Conservation (phyloP, 306 rosid genomes). For the Gillenia trifoliata region DNA sequence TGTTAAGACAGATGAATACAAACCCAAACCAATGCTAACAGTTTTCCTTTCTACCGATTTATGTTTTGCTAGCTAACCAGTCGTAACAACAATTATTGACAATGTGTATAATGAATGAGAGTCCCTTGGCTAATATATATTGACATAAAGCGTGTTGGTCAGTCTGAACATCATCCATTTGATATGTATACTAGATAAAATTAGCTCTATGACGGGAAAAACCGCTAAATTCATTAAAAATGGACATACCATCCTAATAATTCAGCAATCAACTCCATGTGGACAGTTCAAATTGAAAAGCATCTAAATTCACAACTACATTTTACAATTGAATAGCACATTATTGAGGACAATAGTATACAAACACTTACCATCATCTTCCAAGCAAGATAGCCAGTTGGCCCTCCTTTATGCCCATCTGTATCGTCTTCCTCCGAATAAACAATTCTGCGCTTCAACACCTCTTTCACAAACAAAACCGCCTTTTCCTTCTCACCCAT, state of each 20-base stretch:
- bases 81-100: background rate
- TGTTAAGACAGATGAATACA: background rate
- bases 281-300: background rate
- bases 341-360: background rate
- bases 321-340: background rate
- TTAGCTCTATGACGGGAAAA: background rate
- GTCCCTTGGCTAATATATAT: background rate
- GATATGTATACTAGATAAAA: background rate
- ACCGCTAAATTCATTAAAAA: background rate
- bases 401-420: conserved; percentile 78
- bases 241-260: background rate
- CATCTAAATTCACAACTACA: background rate
- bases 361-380: conserved; percentile 80
- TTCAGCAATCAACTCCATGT: background rate
- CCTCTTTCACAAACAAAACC: conserved; percentile 64
- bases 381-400: conserved; percentile 98
- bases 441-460: conserved; percentile 62
- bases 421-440: conserved; percentile 36
- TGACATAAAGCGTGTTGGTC: background rate
- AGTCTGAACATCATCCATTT: background rate
- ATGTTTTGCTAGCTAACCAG: background rate
- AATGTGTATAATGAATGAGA: background rate
- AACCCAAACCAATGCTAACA: background rate
- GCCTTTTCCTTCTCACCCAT: conserved; percentile 77
- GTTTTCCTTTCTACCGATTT: background rate